A percentile compares a stretch with the other conserved stretches of the same genome.
These are phyloP conservation scores for Oryza rufipogon DNA, from an alignment of 176 grass and related monocot species.

Conservation along the genomic window DNA sequence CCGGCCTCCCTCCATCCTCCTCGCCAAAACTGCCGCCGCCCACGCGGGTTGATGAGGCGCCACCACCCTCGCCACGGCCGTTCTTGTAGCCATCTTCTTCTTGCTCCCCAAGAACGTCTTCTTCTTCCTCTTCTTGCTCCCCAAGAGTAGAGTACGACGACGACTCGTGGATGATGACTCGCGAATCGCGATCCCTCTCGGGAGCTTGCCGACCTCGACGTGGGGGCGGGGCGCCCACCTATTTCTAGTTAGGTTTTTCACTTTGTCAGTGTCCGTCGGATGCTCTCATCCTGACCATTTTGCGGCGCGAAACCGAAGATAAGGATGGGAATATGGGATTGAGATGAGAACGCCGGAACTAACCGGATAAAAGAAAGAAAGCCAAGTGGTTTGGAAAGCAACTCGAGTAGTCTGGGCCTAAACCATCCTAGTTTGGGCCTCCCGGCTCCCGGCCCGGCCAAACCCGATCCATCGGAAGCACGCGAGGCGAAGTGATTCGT, in stretches of 20 bases:
- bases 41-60: neutral
- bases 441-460: neutral
- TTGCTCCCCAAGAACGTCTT: slow-evolving; percentile 21
- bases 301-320: neutral
- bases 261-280: neutral
- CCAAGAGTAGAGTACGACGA: slow-evolving; percentile 12
- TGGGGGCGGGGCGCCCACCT: neutral
- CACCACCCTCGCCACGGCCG: neutral
- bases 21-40: slow-evolving; percentile 25
- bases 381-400: neutral
- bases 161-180: neutral
- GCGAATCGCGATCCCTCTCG: neutral
- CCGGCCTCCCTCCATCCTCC: slow-evolving; percentile 37
- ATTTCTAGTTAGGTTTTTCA: neutral
- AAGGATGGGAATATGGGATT: slow-evolving; percentile 37
- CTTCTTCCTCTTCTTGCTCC: neutral
- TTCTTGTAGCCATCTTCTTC: slow-evolving; percentile 60
- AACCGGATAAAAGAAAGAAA: neutral
- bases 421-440: neutral
- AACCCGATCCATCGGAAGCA: neutral
- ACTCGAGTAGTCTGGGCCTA: neutral
- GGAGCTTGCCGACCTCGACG: no score
- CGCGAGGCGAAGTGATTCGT: neutral
- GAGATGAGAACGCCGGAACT: neutral
- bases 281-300: slow-evolving; percentile 18